A percentile compares a stretch with the other conserved stretches of the same genome.
phyloP scores from a whole-genome alignment of 1,284 basidiomycete genomes.

The Sutorius eximius region DNA sequence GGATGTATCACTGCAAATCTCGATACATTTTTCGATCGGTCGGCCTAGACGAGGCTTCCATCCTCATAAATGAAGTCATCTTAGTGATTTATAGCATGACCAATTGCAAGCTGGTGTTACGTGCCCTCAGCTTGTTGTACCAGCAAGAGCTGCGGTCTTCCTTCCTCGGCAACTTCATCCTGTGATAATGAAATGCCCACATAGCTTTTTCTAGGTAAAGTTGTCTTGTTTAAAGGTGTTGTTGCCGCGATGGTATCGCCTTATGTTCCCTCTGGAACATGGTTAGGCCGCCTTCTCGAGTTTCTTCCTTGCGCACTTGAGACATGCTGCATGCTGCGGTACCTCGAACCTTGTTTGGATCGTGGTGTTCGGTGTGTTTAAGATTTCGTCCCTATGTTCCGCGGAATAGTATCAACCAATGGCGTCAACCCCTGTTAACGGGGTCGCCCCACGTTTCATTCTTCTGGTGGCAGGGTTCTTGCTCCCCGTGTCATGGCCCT shows the following conservation, averaged over 20 bases:
- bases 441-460: slow-evolving; percentile 1
- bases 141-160: not conserved
- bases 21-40: slow-evolving; percentile 23
- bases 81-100: not conserved
- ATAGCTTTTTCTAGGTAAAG: not conserved
- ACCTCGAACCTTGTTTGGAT: slow-evolving; percentile 14
- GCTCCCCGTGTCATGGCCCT: not conserved
- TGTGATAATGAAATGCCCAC: slow-evolving; percentile 13
- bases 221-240: slow-evolving; percentile 1
- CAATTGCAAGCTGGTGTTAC: slow-evolving; percentile 2
- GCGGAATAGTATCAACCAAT: slow-evolving; percentile 17
- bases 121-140: slow-evolving; percentile 2
- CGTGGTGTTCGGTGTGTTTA: slow-evolving; percentile 4
- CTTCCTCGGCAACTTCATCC: slow-evolving; percentile 11
- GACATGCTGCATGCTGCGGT: slow-evolving; percentile 12
- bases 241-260: slow-evolving; percentile 7
- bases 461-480: slow-evolving; percentile 3
- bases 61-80: slow-evolving; percentile 19
- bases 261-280: slow-evolving; percentile 14
- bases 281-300: slow-evolving; percentile 7
- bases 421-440: slow-evolving; percentile 1
- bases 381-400: slow-evolving; percentile 9
- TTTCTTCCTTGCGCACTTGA: slow-evolving; percentile 14
- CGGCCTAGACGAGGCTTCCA: slow-evolving; percentile 7
- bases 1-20: slow-evolving; percentile 17